Conservation (phyloP, 345 rosid species). For the Hirschfeldia incana region DNA sequence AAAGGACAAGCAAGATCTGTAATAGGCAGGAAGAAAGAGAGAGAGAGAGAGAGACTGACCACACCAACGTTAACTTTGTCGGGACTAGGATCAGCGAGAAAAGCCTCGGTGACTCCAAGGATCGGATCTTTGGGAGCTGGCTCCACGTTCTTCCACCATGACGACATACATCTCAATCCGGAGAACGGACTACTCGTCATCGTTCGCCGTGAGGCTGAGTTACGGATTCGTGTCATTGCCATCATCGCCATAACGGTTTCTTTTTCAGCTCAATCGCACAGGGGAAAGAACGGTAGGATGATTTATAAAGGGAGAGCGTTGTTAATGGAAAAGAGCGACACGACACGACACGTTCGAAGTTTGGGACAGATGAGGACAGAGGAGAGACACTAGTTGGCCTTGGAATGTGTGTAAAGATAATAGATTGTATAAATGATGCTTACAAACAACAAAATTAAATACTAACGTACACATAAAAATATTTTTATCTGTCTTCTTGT, state of each 20-base stretch:
- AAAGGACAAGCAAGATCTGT: neutral
- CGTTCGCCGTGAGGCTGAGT: slow-evolving; percentile 34
- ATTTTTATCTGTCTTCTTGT: neutral
- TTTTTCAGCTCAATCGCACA: neutral
- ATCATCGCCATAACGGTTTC: slow-evolving; percentile 8
- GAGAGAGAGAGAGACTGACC: slow-evolving; percentile 45
- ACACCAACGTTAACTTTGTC: slow-evolving; percentile 95
- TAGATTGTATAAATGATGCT: neutral
- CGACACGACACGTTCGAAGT: slow-evolving; percentile 25
- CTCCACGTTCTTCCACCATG: slow-evolving; percentile 89
- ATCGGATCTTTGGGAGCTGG: slow-evolving; percentile 94
- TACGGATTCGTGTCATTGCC: slow-evolving; percentile 40
- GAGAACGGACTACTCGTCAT: slow-evolving; percentile 36
- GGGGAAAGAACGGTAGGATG: neutral
- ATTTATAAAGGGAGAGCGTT: slow-evolving; percentile 7
- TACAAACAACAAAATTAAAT: neutral
- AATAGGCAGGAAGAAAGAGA: no score
- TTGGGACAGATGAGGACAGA: slow-evolving; percentile 13
- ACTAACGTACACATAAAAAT: neutral
- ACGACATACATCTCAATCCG: slow-evolving; percentile 58
- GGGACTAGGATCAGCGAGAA: slow-evolving; percentile 78
- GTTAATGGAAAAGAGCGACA: neutral
- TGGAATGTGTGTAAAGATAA: slow-evolving; percentile 24
- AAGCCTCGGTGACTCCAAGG: slow-evolving; percentile 96
- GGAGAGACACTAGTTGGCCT: slow-evolving; percentile 25